Conservation (phyloP, 2,329 filamentous ascomycete species). For the Fusarium multiceps region DNA sequence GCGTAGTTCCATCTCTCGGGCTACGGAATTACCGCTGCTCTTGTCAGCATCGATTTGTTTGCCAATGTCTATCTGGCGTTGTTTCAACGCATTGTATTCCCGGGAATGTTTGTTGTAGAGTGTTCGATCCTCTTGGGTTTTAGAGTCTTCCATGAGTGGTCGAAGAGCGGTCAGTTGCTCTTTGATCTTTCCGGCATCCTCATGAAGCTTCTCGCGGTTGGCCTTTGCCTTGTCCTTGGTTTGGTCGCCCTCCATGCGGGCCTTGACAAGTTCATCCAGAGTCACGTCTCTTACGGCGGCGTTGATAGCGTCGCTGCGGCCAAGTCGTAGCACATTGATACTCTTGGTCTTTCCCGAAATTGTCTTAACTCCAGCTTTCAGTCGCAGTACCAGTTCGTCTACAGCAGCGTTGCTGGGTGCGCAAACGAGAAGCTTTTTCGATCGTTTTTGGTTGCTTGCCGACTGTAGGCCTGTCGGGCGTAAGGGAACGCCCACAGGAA, state of each 20-base stretch:
- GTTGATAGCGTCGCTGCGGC: constrained; percentile 93
- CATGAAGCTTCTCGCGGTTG: constrained; percentile 69
- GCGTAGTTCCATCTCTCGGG: constrained; percentile 86
- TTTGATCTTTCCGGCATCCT: constrained; percentile 78
- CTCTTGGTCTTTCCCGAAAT: constrained; percentile 76
- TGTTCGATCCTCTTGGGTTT: constrained; percentile 63
- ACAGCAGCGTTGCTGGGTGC: constrained; percentile 99
- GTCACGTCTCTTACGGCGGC: constrained; percentile 89
- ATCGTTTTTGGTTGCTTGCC: constrained; percentile 47
- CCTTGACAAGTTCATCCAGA: constrained; percentile 88
- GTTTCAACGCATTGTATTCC: constrained; percentile 81
- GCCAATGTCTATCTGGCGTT: constrained; percentile 77
- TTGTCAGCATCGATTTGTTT: constrained; percentile 87
- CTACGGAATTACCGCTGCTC: constrained; percentile 83
- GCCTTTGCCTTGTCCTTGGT: constrained; percentile 68
- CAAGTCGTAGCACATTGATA: constrained; percentile 89
- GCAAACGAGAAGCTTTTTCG: constrained; percentile 92
- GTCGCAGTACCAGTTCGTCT: constrained; percentile 91
- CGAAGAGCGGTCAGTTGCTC: constrained; percentile 77
- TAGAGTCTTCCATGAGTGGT: constrained; percentile 75
- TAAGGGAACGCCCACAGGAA: constrained; percentile 48
- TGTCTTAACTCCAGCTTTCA: constrained; percentile 88
- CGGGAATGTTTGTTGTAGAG: constrained; percentile 71
- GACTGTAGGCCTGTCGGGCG: constrained; percentile 43
- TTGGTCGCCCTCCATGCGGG: constrained; percentile 71